These are phyloP conservation scores for Hanseniaspora vineae DNA, from an alignment of 805 yeast genomes.

Conservation along the genomic window DNA sequence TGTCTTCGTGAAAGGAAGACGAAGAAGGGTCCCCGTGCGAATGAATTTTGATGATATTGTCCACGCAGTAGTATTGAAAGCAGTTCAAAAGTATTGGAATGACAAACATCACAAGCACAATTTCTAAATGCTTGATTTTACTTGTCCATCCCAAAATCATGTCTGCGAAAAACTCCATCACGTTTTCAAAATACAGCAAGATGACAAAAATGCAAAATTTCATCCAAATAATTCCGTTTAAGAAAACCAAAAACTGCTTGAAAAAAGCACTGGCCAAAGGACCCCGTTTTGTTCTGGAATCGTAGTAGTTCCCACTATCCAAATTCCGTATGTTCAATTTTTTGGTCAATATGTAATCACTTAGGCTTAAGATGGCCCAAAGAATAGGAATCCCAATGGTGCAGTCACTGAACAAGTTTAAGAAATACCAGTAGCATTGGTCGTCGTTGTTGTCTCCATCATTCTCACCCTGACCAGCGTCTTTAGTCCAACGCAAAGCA, in stretches of 20 bases:
- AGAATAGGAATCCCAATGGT: constrained; percentile 84
- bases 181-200: constrained; percentile 27
- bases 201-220: background rate
- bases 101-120: constrained; percentile 74
- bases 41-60: constrained; percentile 46
- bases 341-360: constrained; percentile 30
- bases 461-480: too few species aligned
- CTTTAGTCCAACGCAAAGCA: too few species aligned
- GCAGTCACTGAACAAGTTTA: constrained; percentile 80
- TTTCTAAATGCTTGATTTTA: constrained; percentile 68
- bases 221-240: constrained; percentile 31
- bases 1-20: background rate
- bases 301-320: constrained; percentile 32
- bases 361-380: constrained; percentile 40
- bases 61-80: constrained; percentile 60
- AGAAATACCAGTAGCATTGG: constrained; percentile 92
- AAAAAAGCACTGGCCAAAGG: constrained; percentile 50
- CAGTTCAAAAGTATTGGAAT: constrained; percentile 65
- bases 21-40: background rate
- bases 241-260: constrained; percentile 61
- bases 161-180: constrained; percentile 67
- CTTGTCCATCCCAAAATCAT: constrained; percentile 74
- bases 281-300: constrained; percentile 52
- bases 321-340: constrained; percentile 26
- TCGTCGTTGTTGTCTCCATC: constrained; percentile 33